Base-by-base conservation (phyloP, 2,329 filamentous ascomycete genomes). In the Verticillium dahliae region DNA sequence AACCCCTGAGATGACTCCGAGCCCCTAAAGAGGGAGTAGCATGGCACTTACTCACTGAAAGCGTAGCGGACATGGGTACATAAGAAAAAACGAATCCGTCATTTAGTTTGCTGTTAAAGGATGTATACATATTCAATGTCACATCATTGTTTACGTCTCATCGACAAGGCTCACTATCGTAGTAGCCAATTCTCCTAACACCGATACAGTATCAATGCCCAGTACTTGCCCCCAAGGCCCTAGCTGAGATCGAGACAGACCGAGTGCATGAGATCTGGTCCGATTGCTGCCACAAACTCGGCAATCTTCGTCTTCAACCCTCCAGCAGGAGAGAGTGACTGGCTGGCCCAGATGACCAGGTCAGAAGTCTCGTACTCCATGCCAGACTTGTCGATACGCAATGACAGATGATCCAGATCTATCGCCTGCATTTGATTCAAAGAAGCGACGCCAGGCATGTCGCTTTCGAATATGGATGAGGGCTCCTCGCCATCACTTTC, bases 401-500 rank as follows among this genome's bases (percentile, higher is more conserved):
- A 74, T 3, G 79, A 78, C 60, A 91, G 82, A 11, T 80, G 73
- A 63, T 86, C 86, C 45, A 92, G 76, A 61, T 89, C 78, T 57
- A 87, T 72, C 2, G 76, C 67, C 10, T 76, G 69, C 61, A 92
- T 76, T 50, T 87, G 76, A 0, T 80, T 74, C 2, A 82, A 69
- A 0, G 83, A 78, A 54, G 85, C 78, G 45, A 91, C 80, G 0
- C 90, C 90, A 0, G 90, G 90, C 79, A 92, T 88, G 56, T 81
- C 78, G 57, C 87, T 80, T 1, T 76, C 71, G 63, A 91, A 85
- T 0, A 92, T 76, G 27, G 74, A 77, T 10, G 56, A 62, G 38
- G 65, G 60, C 59, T 68, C 62, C 6, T 61, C 64, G 10, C 65
- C 58, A 37, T 65, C 61, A 14, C 62, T 60, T 22, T 65, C 68